phyloP scores from a whole-genome alignment of 73 alveolate genomes.

The Paramecium biaurelia region DNA sequence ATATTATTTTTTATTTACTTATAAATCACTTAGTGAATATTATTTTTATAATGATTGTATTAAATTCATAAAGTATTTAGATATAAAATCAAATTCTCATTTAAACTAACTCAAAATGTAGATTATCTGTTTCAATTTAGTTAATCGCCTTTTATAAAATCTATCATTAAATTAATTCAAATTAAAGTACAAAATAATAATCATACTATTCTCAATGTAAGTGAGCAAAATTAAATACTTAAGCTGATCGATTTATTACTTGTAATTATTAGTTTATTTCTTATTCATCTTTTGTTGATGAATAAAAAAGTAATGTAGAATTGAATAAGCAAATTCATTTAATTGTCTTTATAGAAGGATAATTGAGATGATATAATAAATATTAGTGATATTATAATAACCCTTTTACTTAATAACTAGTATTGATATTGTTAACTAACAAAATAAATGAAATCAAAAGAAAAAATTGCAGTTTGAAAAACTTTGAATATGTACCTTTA shows the following conservation, averaged over 20 bases:
- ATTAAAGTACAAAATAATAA: background rate
- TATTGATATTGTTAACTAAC: too few relatives aligned
- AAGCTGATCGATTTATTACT: background rate
- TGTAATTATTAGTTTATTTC: background rate
- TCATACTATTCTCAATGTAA: background rate
- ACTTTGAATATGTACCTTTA: background rate
- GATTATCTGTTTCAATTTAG: too few relatives aligned
- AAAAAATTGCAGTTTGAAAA: background rate
- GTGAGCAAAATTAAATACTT: background rate
- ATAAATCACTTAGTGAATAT: too few relatives aligned
- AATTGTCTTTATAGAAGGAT: background rate
- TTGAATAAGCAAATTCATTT: background rate
- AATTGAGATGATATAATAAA: too few relatives aligned
- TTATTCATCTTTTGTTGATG: background rate
- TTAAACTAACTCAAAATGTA: background rate
- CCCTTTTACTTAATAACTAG: too few relatives aligned
- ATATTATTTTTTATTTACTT: background rate
- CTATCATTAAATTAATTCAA: background rate
- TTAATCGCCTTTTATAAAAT: background rate
- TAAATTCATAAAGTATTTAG: too few relatives aligned
- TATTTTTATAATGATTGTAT: too few relatives aligned
- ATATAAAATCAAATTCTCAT: background rate
- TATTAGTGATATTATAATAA: too few relatives aligned
- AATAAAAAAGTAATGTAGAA: background rate
- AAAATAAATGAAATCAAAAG: too few relatives aligned